Evolutionary conservation across 371 early-diverging fungal genomes (phyloP), one percentile per base, ranked within the genome.

Genomic region (Actinomortierella ambigua): DNA sequence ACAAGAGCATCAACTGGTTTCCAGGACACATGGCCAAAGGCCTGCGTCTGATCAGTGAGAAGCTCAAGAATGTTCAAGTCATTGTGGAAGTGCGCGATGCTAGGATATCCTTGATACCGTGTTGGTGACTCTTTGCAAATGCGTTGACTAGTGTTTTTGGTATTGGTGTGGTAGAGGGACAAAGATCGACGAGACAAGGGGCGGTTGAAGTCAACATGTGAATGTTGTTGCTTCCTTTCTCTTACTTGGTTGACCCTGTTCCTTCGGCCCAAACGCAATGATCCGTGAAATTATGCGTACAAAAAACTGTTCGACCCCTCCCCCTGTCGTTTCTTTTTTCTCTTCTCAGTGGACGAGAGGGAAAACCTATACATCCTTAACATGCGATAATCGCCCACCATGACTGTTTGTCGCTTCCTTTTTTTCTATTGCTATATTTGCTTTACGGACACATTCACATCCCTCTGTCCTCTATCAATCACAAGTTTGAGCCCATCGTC

Each of bases 11-110:
- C 61, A 93, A 92, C 68, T 98, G 98, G 98, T 95, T 92, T 78
- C 98, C 98, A 4, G 92, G 92, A 0, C 98, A 98, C 70, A 97
- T 97, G 94, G 86, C 89, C 63, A 90, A 90, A 65, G 94, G 95
- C 0, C 69, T 97, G 24, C 83, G 91, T 29, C 70, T 88, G 34
- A 93, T 95, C 49, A 81, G 86, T 15, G 88, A 90, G 55, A 81
- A 82, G 42, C 62, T 94, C 55, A 86, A 87, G 59, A 67, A 84
- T 0, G 90, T 96, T 18, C 95, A 96, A 80, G 78, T 96, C 1
- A 82, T 98, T 17, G 84, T 98, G 9, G 98, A 98, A 77, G 93
- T 93, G 1, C 87, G 98, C 27, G 98, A 98, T 78, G 94, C 96
- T 13, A 68, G 81, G 64, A 81, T 78, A 78, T 78, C 79, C 68